Conservation (phyloP, 768 basidiomycete species). For the Lentinula boryana region DNA sequence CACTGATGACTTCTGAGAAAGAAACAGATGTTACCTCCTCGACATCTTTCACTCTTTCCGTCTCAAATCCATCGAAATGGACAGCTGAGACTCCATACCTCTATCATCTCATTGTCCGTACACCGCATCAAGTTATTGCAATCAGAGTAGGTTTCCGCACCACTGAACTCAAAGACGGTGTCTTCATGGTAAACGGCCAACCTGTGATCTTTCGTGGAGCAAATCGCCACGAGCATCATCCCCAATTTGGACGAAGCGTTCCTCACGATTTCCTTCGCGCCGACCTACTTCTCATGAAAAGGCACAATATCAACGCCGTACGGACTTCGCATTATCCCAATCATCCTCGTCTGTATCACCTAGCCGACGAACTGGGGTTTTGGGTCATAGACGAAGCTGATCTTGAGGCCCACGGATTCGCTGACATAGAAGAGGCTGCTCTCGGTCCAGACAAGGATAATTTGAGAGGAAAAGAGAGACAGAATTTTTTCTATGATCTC, state of each 20-base stretch:
- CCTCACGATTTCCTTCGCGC: constrained; percentile 6
- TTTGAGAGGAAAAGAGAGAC: constrained; percentile 2
- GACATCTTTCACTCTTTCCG: constrained; percentile 1
- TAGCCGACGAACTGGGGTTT: constrained; percentile 9
- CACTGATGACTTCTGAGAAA: not conserved
- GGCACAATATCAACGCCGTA: constrained; percentile 8
- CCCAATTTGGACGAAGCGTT: constrained; percentile 1
- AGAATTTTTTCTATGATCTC: constrained; percentile 1
- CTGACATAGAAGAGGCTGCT: constrained; percentile 5
- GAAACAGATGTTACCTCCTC: not conserved
- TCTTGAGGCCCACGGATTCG: constrained; percentile 9
- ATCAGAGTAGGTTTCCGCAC: constrained; percentile 8
- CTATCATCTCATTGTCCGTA: constrained; percentile 3
- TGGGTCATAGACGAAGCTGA: constrained; percentile 11
- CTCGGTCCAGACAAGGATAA: not conserved
- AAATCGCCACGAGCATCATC: constrained; percentile 11
- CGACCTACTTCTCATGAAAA: constrained; percentile 8
- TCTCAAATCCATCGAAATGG: constrained; percentile 4
- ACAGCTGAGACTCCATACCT: constrained; percentile 9
- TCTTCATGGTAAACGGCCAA: constrained; percentile 6
- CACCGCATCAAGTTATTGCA: not conserved
- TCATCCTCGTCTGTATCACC: constrained; percentile 5
- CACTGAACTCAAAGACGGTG: not conserved
- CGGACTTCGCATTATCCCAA: constrained; percentile 9
- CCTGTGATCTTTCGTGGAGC: constrained; percentile 6